Conservation (phyloP, 768 basidiomycete genomes). For the Gelatoporia subvermispora region DNA sequence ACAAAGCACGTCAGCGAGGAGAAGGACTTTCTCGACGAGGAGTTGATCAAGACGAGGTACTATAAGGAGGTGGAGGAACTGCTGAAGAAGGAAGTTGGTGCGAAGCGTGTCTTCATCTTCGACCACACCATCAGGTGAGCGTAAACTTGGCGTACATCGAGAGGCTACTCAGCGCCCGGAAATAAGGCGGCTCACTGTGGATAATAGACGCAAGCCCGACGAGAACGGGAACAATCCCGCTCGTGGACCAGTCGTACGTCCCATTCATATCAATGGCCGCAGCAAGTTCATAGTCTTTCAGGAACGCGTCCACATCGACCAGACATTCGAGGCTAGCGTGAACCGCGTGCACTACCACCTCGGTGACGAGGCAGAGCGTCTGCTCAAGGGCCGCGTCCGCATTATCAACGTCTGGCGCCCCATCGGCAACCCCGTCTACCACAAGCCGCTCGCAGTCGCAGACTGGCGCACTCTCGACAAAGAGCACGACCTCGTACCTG, state of each 20-base stretch:
- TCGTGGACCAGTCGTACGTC: conserved; percentile 28
- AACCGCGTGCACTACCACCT: conserved; percentile 33
- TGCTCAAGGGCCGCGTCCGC: conserved; percentile 33
- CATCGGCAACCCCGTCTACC: conserved; percentile 32
- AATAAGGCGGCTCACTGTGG: not conserved
- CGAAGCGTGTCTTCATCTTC: conserved; percentile 37
- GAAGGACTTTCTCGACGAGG: conserved; percentile 37
- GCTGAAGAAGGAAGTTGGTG: conserved; percentile 37
- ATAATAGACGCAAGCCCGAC: conserved; percentile 17
- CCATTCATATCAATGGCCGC: not conserved
- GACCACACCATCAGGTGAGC: conserved; percentile 35
- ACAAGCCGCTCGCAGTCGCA: conserved; percentile 36
- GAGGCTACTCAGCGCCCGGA: not conserved
- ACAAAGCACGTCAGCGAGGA: conserved; percentile 28
- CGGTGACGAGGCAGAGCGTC: conserved; percentile 34
- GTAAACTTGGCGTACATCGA: not conserved
- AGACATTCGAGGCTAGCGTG: conserved; percentile 31
- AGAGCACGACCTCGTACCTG: conserved; percentile 31
- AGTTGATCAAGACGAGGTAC: conserved; percentile 31
- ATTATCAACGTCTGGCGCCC: conserved; percentile 45
- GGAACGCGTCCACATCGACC: conserved; percentile 39
- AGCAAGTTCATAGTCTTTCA: conserved; percentile 4
- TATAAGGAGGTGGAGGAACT: conserved; percentile 40
- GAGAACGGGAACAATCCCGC: conserved; percentile 1
- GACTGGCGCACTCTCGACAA: conserved; percentile 36